Conservation (phyloP, 805 yeast genomes). For the Phaffomyces antillensis region DNA sequence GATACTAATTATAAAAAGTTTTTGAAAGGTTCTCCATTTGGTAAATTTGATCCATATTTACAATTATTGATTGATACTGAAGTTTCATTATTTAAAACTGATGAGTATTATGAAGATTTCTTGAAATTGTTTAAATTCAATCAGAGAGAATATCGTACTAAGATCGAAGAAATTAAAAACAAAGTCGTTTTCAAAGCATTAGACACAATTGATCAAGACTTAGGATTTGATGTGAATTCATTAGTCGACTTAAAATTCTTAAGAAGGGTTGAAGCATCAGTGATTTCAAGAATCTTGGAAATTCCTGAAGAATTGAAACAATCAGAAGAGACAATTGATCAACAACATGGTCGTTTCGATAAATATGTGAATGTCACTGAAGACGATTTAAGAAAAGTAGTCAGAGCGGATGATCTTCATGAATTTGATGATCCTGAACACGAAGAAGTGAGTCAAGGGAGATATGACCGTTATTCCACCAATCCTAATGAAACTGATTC, state of each 20-base stretch:
- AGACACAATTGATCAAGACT: conserved; percentile 20
- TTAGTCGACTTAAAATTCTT: conserved; percentile 10
- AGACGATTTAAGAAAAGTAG: conserved; percentile 1
- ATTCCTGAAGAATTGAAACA: conserved; percentile 39
- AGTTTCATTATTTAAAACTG: conserved; percentile 22
- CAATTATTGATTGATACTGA: conserved; percentile 27
- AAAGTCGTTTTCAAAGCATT: conserved; percentile 14
- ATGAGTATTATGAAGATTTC: conserved; percentile 23
- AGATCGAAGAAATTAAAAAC: conserved; percentile 15
- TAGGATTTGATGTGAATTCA: conserved; percentile 14
- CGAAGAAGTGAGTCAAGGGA: neutral
- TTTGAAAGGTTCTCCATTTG: conserved; percentile 18
- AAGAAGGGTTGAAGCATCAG: conserved; percentile 33
- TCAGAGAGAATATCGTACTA: conserved; percentile 14
- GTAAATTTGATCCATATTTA: conserved; percentile 25
- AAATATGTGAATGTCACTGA: conserved; percentile 1
- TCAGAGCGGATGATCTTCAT: neutral
- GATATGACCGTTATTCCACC: conserved; percentile 1
- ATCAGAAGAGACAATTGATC: neutral
- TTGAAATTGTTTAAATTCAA: conserved; percentile 17
- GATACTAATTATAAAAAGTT: conserved; percentile 5
- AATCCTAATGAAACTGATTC: conserved; percentile 1
- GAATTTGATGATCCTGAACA: conserved; percentile 3
- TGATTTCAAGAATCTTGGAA: conserved; percentile 55
- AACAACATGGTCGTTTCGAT: conserved; percentile 5